Base-by-base conservation (phyloP, 805 yeast genomes). In the Hanseniaspora singularis region DNA sequence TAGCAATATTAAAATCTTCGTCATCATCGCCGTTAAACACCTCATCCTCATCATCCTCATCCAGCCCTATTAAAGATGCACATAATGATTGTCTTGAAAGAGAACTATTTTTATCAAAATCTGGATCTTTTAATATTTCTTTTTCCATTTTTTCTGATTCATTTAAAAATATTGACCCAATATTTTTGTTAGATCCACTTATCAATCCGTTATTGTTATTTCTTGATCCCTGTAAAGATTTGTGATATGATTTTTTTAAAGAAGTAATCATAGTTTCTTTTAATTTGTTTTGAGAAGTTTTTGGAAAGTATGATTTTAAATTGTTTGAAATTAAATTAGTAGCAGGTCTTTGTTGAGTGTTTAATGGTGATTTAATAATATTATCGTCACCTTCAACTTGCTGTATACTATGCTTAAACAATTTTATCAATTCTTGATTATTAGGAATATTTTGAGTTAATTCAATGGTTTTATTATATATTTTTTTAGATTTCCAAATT, bases 251-350 rank as follows among this genome's bases (percentile, higher is more conserved):
- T 54, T 84, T 73, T 46, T 95, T 67, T 14, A 84, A 85, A 4
- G 96, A 83, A 57, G 85, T 87, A 18, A 94, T 67, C 38, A 88
- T 74, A 1, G 95, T 88, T 49, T 80, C 78, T 51, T 81, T 81
- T 51, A 92, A 70, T 49, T 80, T 80, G 38, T 72, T 69, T 43
- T 77, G 73, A 20, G 76, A 79, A 0, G 94, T 79, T 33, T 79
- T 81, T 0, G 98, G 98, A 69, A 92, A 92, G 61, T 84, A 89
- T 52, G 88, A 95, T 1, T 87, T 80, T 52, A 89, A 66, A 57
- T 89, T 86, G 1, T 88, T 78, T 1, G 96, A 84, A 51, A 89
- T 92, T 54, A 88, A 72, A 58, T 86, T 94, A 50, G 92, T 79
- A 1, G 97, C 88, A 6, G 98, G 98, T 57, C 98, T 71, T 61